Base-by-base conservation (phyloP, 129 eudicot genomes). In the Sambucus nigra region DNA sequence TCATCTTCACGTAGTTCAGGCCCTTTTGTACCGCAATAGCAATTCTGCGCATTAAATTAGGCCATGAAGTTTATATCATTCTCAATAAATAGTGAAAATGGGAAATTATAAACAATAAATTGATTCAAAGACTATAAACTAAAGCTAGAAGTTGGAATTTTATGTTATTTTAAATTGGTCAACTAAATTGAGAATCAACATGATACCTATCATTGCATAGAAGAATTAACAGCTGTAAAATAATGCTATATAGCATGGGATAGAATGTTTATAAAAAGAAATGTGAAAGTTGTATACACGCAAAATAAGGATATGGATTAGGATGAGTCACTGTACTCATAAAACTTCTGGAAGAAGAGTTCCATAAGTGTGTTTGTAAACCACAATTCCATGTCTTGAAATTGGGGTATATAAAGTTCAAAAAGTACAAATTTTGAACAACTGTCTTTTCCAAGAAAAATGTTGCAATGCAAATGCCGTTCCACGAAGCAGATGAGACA, bases 1-100 rank as follows among this genome's bases (percentile, higher is more conserved):
- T 81, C 87, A 27, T 72, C 79, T 4, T 71, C 80, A 45, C 47
- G 72, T 39, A 63, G 64, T 29, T 59, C 73, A 59, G 64, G 32
- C 32, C 73, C 93, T 60, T 75, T 75, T 53, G 67, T 60, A 42
- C 73, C 76, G 27, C 71, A 25, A 31, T 39, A 39, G 51, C 67
- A 66, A 21, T 53, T 57, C 94, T 88, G 75, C 76, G 76, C 17
- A 25, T 13, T 42, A 13, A 31, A 40, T 42, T 15, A 42, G n/a
- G 9, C 42, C 6, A 35, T 35, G 8, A 29, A 8, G 8, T 4
- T 3, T 4, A 29, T 4, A 29, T n/a, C 4, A 29, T 29, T 29
- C 35, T 35, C 1, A 50, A 18, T 7, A 49, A 18, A 47, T 21
- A 49, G 15, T 49, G 11, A 24, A 49, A 49, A 13, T 49, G 15